phyloP scores from a whole-genome alignment of 441 rosid species.

The Biscutella laevigata region DNA sequence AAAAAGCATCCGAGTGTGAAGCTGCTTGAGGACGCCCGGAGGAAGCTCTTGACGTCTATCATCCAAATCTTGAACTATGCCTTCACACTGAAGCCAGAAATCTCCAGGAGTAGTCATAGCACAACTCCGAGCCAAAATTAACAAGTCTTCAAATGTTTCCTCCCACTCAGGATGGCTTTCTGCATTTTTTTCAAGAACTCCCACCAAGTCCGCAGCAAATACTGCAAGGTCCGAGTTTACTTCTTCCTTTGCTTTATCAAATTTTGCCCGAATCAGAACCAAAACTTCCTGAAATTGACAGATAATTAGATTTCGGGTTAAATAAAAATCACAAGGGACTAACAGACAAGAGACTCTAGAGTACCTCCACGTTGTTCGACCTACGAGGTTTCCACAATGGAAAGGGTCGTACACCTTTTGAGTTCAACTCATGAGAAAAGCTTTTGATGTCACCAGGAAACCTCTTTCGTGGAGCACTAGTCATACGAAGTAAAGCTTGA shows the following conservation, averaged over 20 bases:
- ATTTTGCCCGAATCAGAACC: constrained; percentile 73
- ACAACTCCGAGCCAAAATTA: constrained; percentile 92
- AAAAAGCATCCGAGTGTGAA: constrained; percentile 94
- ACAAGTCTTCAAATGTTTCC: constrained; percentile 90
- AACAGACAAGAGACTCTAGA: constrained; percentile 5
- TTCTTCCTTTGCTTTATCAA: constrained; percentile 98
- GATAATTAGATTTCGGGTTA: constrained; percentile 19
- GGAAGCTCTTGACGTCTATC: constrained; percentile 97
- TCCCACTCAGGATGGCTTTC: constrained; percentile 96
- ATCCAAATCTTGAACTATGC: constrained; percentile 95
- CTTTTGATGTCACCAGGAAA: constrained; percentile 90
- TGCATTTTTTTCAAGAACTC: constrained; percentile 86
- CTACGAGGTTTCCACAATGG: constrained; percentile 94
- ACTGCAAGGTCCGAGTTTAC: constrained; percentile 91
- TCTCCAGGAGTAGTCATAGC: constrained; percentile 86
- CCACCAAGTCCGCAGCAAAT: constrained; percentile 93
- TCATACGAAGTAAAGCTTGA: constrained; percentile 91
- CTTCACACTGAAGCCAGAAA: constrained; percentile 98
- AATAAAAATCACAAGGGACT: constrained; percentile 8
- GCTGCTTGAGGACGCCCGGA: constrained; percentile 82
- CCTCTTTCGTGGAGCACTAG: constrained; percentile 90
- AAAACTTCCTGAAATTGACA: constrained; percentile 56
- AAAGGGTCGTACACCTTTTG: constrained; percentile 93
- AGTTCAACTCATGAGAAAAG: constrained; percentile 92
- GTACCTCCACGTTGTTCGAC: constrained; percentile 80